Conservation (phyloP, 108 stramenopile species). For the Nannochloropsis gaditana region DNA sequence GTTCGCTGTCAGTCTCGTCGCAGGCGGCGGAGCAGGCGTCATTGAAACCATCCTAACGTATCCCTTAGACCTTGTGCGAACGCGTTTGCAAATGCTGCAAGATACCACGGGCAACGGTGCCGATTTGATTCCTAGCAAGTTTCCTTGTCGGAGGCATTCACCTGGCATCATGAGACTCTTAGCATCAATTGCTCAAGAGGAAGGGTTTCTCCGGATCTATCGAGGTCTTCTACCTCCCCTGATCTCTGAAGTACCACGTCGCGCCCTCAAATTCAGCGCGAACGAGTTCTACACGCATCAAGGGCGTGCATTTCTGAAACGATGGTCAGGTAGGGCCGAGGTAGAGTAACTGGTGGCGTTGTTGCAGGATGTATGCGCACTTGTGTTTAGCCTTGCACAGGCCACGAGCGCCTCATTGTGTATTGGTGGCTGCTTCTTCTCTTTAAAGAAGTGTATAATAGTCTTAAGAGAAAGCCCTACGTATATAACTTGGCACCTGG, state of each 20-base stretch:
- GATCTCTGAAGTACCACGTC: neutral
- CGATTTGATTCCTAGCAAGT: too few species aligned
- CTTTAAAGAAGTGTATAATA: neutral
- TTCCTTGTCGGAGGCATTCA: too few species aligned
- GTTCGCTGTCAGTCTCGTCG: neutral
- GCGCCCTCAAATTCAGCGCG: constrained; percentile 11
- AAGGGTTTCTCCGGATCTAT: neutral
- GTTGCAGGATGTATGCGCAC: too few species aligned
- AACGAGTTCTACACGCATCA: neutral
- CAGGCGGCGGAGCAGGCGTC: neutral
- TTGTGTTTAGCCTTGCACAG: neutral
- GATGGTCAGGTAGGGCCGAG: too few species aligned
- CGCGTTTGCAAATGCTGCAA: neutral
- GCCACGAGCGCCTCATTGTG: too few species aligned
- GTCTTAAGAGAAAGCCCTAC: too few species aligned
- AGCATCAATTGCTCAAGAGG: neutral
- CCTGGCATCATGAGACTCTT: neutral
- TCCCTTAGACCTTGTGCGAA: constrained; percentile 9
- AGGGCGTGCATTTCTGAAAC: neutral
- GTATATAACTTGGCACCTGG: neutral
- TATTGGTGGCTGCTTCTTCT: neutral
- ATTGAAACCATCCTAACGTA: neutral
- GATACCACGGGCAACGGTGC: neutral
- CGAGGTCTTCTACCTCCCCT: neutral
- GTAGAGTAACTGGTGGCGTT: too few species aligned